Percentiles rank a stretch among this genome's conserved stretches.
These are phyloP conservation scores for Pleurostoma richardsiae DNA, from an alignment of 2,329 filamentous ascomycete species.

Conservation along the genomic window DNA sequence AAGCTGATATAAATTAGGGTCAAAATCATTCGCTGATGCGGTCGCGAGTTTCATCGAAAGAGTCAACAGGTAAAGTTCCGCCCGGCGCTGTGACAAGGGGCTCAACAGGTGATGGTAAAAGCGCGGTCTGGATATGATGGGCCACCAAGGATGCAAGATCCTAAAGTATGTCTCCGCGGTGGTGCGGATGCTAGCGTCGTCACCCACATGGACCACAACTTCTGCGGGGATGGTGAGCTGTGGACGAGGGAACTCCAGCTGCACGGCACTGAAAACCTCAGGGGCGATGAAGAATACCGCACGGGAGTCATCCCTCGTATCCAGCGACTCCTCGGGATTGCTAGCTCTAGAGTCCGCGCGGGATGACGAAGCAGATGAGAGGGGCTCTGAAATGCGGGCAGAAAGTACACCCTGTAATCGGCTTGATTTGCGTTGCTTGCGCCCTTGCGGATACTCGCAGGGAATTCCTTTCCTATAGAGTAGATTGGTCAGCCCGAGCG, in stretches of 20 bases:
- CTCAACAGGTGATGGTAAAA: slow-evolving; percentile 14
- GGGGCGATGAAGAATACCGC: slow-evolving; percentile 3
- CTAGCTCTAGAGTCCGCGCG: too few species aligned
- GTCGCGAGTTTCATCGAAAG: slow-evolving; percentile 20
- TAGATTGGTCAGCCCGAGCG: too few species aligned
- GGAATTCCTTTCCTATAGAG: too few species aligned
- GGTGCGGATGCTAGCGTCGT: slow-evolving; percentile 2
- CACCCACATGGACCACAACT: slow-evolving; percentile 1
- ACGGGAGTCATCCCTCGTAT: slow-evolving; percentile 1
- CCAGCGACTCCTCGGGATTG: slow-evolving; percentile 9
- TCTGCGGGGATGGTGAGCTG: neutral
- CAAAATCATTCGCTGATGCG: slow-evolving; percentile 9
- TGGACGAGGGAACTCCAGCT: slow-evolving; percentile 2
- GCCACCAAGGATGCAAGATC: slow-evolving; percentile 14
- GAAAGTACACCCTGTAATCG: too few species aligned
- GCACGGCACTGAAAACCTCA: slow-evolving; percentile 1
- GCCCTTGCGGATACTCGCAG: too few species aligned
- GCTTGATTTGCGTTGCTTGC: too few species aligned
- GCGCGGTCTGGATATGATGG: slow-evolving; percentile 16
- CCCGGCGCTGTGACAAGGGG: slow-evolving; percentile 11
- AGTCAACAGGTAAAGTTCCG: slow-evolving; percentile 20
- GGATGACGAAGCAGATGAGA: too few species aligned
- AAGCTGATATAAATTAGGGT: slow-evolving; percentile 10
- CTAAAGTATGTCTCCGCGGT: slow-evolving; percentile 11
- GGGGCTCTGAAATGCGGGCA: too few species aligned